phyloP scores from a whole-genome alignment of 352 stramenopile genomes.

The Phytophthora sp. region DNA sequence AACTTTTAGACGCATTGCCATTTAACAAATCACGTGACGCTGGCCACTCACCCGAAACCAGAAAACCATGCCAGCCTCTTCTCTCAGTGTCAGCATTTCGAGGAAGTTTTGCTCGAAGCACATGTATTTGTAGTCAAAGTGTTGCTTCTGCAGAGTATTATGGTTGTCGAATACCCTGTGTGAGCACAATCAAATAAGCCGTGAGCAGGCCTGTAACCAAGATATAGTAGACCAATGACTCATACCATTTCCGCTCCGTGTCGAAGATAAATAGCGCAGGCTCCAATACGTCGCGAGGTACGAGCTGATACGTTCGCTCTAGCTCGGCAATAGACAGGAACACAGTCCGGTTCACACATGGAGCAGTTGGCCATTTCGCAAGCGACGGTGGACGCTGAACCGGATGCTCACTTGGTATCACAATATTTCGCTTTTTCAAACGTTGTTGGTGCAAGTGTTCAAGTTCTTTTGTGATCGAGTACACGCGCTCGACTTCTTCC shows the following conservation, averaged over 20 bases:
- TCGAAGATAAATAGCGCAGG: constrained; percentile 72
- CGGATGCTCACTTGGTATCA: constrained; percentile 23
- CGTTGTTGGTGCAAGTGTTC: constrained; percentile 35
- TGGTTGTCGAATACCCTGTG: constrained; percentile 72
- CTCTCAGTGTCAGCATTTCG: constrained; percentile 76
- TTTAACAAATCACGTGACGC: constrained; percentile 32
- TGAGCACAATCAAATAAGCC: neutral
- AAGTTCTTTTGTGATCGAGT: constrained; percentile 66
- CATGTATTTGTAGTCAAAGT: constrained; percentile 82
- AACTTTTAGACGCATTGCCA: no score
- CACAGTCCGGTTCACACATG: constrained; percentile 60
- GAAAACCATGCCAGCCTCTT: constrained; percentile 73
- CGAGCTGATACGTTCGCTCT: constrained; percentile 63
- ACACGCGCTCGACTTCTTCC: constrained; percentile 53
- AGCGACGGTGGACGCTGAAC: constrained; percentile 52
- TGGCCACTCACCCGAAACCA: constrained; percentile 70
- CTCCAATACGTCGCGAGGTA: constrained; percentile 72
- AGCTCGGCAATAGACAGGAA: constrained; percentile 78
- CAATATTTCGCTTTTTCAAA: constrained; percentile 20
- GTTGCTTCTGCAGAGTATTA: constrained; percentile 67
- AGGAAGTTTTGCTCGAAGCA: constrained; percentile 77
- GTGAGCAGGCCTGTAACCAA: neutral
- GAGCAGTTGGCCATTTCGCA: constrained; percentile 56
- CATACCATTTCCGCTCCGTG: constrained; percentile 68
- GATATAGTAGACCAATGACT: no score